A percentile compares a stretch with the other conserved stretches of the same genome.
These are phyloP conservation scores for Solanum lycopersicoides DNA, from an alignment of 257 asterid species.

Conservation along the genomic window DNA sequence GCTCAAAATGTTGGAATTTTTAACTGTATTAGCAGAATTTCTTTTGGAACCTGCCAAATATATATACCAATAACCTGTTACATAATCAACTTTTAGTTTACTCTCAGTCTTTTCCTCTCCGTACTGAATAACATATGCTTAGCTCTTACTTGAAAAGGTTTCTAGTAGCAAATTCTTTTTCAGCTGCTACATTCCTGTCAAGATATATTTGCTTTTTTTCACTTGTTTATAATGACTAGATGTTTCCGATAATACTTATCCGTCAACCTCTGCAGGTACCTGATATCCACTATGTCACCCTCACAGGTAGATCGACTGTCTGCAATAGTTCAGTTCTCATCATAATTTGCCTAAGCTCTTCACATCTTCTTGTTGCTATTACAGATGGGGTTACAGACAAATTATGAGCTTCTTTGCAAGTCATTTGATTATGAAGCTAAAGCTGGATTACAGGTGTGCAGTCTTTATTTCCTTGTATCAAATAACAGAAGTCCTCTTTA, in stretches of 20 bases:
- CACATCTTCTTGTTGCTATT: background rate
- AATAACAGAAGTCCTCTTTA: background rate
- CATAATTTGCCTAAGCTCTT: background rate
- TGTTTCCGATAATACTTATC: background rate
- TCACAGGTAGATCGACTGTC: conserved; percentile 39
- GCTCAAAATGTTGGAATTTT: background rate
- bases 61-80: background rate
- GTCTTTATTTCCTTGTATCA: background rate
- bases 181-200: background rate
- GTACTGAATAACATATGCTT: background rate
- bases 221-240: background rate
- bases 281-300: conserved; percentile 69
- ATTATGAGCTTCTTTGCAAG: conserved; percentile 75
- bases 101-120: background rate
- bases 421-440: conserved; percentile 52
- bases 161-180: background rate
- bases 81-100: background rate
- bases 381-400: conserved; percentile 52
- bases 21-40: background rate
- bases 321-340: background rate
- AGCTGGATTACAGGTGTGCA: conserved; percentile 34
- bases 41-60: background rate
- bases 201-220: background rate
- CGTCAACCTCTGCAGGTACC: conserved; percentile 44
- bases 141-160: background rate